Evolutionary conservation across 306 rosid species (phyloP), one percentile per base, ranked within the genome.

Genomic region (Rosa lucieae): DNA sequence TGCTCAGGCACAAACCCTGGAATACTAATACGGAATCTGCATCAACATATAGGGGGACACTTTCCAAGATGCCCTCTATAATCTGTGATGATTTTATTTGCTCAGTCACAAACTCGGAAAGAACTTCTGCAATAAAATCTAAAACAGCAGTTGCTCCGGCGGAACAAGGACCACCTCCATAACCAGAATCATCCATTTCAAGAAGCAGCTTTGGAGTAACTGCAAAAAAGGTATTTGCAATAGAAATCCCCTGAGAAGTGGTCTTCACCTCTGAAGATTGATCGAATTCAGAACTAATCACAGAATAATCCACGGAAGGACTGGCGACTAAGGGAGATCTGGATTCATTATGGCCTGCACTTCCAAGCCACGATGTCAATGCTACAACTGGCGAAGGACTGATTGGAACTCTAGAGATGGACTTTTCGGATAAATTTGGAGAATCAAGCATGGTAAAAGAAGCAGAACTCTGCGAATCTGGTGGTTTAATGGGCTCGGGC

Each of bases 111-210:
- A 90, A 87, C 80, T 96, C 98, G 48, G 99, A 87, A 84, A 96
- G 98, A 82, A 96, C 97, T 89, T 96, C 99, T 80, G 94, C 98
- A 84, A 92, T 87, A 78, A 96, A 90, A 87, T 96, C 99, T 82
- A 96, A 86, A 77, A 96, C 91, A 43, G 99, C 99, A 65, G 93
- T 89, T 67, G 98, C 98, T 84, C 97, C 98, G 3, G 99, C 97
- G 67, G 94, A 90, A 86, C 99, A 96, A 75, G 99, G 98, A 81
- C 99, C 99, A 68, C 99, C 99, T 35, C 99, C 99, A 87, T 93
- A 96, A 76, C 99, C 99, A 82, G 89, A 89, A 75, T 96, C 97
- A 80, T 96, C 84, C 86, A 89, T 77, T 82, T 96, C 99, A 88
- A 93, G 85, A 84, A 96, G 94, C 70, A 90, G 87, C 79, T 87